Conservation (phyloP, 345 rosid genomes). For the Lagerstroemia speciosa region DNA sequence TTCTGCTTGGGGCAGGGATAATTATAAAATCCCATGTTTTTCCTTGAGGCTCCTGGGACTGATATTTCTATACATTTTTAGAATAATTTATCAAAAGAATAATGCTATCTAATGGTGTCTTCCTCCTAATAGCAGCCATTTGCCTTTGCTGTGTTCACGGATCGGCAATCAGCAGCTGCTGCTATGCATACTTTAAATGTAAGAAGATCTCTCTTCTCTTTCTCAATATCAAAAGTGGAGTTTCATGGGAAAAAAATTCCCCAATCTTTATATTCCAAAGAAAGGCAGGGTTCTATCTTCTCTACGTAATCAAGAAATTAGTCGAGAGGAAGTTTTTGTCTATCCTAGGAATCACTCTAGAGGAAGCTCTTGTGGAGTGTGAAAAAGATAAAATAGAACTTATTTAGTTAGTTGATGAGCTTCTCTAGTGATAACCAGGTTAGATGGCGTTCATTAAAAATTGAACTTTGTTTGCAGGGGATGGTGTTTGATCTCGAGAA, state of each 20-base stretch:
- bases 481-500: constrained; percentile 89
- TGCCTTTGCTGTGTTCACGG: constrained; percentile 71
- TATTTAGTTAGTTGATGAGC: background rate
- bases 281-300: background rate
- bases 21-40: background rate
- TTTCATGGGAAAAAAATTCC: background rate
- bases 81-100: too few species aligned
- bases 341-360: background rate
- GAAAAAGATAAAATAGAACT: background rate
- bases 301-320: background rate
- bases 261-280: background rate
- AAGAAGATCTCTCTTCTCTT: constrained; percentile 17
- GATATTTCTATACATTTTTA: background rate
- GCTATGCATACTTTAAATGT: constrained; percentile 81
- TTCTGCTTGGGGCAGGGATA: background rate
- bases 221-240: background rate
- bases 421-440: background rate
- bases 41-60: background rate
- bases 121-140: constrained; percentile 45
- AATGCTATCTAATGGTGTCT: constrained; percentile 11
- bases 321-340: background rate
- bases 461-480: constrained; percentile 41
- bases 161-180: constrained; percentile 63
- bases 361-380: background rate
- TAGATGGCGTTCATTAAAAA: background rate